Evolutionary conservation across 2,329 filamentous ascomycete species (phyloP).

Genomic region (Penicillium sp.): DNA sequence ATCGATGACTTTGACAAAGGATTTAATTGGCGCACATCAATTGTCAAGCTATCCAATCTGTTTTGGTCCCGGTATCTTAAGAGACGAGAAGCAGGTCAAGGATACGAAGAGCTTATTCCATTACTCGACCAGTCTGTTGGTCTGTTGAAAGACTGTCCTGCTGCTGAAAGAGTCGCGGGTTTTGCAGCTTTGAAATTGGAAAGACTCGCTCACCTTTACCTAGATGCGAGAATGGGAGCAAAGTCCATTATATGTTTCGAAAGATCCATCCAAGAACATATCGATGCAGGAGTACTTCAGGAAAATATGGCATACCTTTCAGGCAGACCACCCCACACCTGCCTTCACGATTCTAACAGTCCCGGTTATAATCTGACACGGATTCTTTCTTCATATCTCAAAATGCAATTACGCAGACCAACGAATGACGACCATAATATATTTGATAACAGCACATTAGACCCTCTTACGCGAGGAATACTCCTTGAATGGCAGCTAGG

Average conservation of each 20-base stretch:
- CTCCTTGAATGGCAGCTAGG: slow-evolving; percentile 37
- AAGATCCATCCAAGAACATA: slow-evolving; percentile 39
- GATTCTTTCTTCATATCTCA: slow-evolving; percentile 34
- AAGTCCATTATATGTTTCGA: slow-evolving; percentile 36
- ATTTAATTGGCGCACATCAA: slow-evolving; percentile 24
- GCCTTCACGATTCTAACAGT: slow-evolving; percentile 33
- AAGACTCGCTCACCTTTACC: slow-evolving; percentile 38
- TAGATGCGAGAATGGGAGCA: slow-evolving; percentile 32
- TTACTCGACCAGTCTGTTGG: slow-evolving; percentile 39
- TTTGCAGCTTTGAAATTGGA: slow-evolving; percentile 44
- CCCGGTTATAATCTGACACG: slow-evolving; percentile 34
- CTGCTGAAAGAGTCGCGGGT: slow-evolving; percentile 32
- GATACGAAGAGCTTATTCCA: slow-evolving; percentile 32
- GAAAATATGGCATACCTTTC: slow-evolving; percentile 24
- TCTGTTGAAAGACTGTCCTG: slow-evolving; percentile 31
- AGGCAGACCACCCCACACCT: slow-evolving; percentile 23
- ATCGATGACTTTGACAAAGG: slow-evolving; percentile 12
- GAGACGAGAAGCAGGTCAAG: slow-evolving; percentile 34
- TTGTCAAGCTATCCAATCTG: slow-evolving; percentile 43
- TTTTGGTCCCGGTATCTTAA: slow-evolving; percentile 47
- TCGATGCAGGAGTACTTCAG: slow-evolving; percentile 33
- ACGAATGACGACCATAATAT: slow-evolving; percentile 21
- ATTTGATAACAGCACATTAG: slow-evolving; percentile 31
- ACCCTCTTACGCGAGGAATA: slow-evolving; percentile 24
- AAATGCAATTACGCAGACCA: slow-evolving; percentile 31